Evolutionary conservation across 176 grass and related monocot species (phyloP), one percentile per base, ranked within the genome.

Genomic region (Metroxylon sagu): DNA sequence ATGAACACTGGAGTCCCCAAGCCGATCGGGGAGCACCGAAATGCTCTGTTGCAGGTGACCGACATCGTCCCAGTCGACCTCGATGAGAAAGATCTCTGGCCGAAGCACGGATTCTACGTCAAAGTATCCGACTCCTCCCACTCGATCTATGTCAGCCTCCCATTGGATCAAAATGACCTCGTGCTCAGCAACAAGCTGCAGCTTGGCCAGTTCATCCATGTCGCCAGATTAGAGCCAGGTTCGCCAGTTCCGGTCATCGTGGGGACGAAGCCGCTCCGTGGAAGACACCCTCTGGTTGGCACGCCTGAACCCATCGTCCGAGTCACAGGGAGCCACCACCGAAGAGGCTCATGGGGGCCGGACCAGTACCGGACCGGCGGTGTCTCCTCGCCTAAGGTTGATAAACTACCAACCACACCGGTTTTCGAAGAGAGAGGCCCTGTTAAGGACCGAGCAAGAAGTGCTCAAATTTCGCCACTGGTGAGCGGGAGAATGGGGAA

Each of bases 1-100:
- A 91, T 96, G 87, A 80, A 79, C 66, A 62, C 18, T 5, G 91
- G 80, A 25, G 49, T 29, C 16, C 49, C 61, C 3, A 92, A 85
- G 52, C 87, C 81, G 18, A 30, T 74, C 4, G 81, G 83, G 5
- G 81, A 85, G 69, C 84, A 91, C 78, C 84, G 93, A 6, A 81
- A 76, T 21, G 84, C 87, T 10, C 73, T 79, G 8, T 50, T 92
- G 35, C 87, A 98, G 83, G 81, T 98, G 18, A 98, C 87, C 5
- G 87, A 98, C 81, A 98, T 98, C 70, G 78, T 98, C 55, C 93
- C 93, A 1, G 84, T 77, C 19, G 93, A 92, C 56, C 73, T 98
- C 16, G 84, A 98, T 61, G 87, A 98, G 56, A 88, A 85, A 74
- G 93, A 87, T 48, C 81, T 92, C 4, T 91, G 71, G 62, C 93